Evolutionary conservation across 345 rosid species (phyloP).

Genomic region (Populus deltoides): DNA sequence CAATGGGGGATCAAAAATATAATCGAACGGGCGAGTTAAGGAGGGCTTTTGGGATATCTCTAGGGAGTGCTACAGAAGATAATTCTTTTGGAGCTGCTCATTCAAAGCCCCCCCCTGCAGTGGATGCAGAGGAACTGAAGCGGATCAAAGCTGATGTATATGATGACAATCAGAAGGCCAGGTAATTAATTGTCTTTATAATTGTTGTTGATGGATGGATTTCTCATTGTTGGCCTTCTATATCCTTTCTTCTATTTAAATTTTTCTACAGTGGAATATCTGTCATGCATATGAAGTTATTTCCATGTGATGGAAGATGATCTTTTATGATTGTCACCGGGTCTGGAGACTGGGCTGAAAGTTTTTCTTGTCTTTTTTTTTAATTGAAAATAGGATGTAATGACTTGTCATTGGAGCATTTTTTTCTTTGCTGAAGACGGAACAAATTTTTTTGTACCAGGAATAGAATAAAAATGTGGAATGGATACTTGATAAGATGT

Average conservation of each 20-base stretch:
- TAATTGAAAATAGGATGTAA: neutral
- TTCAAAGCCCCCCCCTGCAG: constrained; percentile 40
- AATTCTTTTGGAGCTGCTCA: constrained; percentile 43
- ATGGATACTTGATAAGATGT: constrained; percentile 37
- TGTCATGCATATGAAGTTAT: neutral
- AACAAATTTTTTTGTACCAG: constrained; percentile 25
- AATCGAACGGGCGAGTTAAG: constrained; percentile 41
- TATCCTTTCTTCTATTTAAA: neutral
- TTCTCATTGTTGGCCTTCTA: neutral
- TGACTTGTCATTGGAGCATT: constrained; percentile 1
- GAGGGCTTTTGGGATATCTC: constrained; percentile 43
- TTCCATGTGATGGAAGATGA: constrained; percentile 14
- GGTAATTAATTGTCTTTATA: constrained; percentile 29
- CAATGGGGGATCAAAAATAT: constrained; percentile 41
- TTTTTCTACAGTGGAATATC: neutral
- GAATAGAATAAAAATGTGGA: constrained; percentile 36
- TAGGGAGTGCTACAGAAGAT: constrained; percentile 38
- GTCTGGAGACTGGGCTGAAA: constrained; percentile 1
- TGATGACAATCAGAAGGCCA: constrained; percentile 38
- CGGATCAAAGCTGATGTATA: constrained; percentile 36
- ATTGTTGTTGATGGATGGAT: neutral
- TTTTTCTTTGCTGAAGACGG: constrained; percentile 11
- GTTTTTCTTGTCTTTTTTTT: neutral
- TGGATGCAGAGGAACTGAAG: constrained; percentile 47
- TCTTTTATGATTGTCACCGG: neutral